Percentiles rank a stretch among this genome's conserved stretches.
Conservation (phyloP, 345 rosid species). For the Populus alba region DNA sequence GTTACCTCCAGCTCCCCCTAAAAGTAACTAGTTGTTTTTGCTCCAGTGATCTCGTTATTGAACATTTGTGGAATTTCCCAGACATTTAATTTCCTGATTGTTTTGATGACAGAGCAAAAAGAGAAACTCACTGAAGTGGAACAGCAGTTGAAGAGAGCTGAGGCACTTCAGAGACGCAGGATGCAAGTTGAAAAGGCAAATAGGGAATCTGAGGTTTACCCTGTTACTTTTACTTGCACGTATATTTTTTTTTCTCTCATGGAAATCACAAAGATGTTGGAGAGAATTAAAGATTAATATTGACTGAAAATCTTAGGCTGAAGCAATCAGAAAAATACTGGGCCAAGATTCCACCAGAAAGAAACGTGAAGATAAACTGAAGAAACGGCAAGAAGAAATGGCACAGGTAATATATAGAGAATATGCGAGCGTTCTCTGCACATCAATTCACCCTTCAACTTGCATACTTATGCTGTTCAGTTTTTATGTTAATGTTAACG, state of each 20-base stretch:
- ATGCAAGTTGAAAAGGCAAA: conserved; percentile 33
- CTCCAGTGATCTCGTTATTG: background rate
- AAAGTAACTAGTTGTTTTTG: background rate
- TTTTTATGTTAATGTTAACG: background rate
- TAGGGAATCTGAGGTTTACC: conserved; percentile 32
- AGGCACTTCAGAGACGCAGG: conserved; percentile 33
- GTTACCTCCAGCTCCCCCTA: conserved; percentile 23
- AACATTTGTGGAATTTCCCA: background rate
- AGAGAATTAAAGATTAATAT: background rate
- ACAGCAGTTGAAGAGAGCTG: conserved; percentile 29
- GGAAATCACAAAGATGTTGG: background rate
- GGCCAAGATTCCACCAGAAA: conserved; percentile 31
- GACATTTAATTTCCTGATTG: background rate
- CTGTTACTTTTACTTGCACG: background rate
- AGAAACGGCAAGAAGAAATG: conserved; percentile 29
- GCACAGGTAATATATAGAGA: conserved; percentile 9
- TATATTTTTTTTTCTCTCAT: background rate
- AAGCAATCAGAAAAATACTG: conserved; percentile 30
- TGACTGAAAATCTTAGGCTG: conserved; percentile 14
- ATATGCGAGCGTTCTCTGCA: background rate
- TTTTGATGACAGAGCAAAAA: conserved; percentile 21
- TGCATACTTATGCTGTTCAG: background rate
- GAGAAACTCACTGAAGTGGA: conserved; percentile 27
- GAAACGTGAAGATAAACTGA: conserved; percentile 29
- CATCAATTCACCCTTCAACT: background rate